Evolutionary conservation across 768 basidiomycete genomes (phyloP), one percentile per base, ranked within the genome.

Genomic region (Kwoniella europaea): DNA sequence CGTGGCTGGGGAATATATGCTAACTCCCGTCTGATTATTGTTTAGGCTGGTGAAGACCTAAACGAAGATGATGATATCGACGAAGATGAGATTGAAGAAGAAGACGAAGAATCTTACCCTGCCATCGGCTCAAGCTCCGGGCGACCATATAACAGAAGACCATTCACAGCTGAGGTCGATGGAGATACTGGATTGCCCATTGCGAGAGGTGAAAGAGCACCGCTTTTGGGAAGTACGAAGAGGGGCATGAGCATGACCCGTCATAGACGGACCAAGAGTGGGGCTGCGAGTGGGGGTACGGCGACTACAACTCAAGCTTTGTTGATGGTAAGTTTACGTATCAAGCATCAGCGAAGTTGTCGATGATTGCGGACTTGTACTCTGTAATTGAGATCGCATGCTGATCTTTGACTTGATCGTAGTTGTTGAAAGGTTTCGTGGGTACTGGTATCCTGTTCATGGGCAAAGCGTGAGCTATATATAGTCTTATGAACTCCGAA

Each of bases 371-470:
- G 35, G 6, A 35, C 7, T 35, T 6, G 35, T 35, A 35, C 35
- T 35, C 7, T 35, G 35, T 35, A 35, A 35, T 3, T 9, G 60
- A 13, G 50, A 59, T 12, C 13, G 18, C 4, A 15, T 12, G 50
- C 69, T 73, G 54, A 63, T 42, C 43, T n/a, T 50, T 18, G 46
- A 41, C 18, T 52, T 16, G n/a, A 5, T 71, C 50, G 12, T 75
- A 95, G 93, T 84, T 98, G 65, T 85, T 97, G 69, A 98, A 98
- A 84, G 89, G 91, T 1, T 98, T 98, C 77, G 90, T 98, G 58
- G 96, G 96, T 22, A 98, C 96, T 15, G 96, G 96, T 16, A 91
- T 99, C 10, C 83, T 99, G 44, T 98, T 99, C 86, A 88, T 99
- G 29, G 97, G 94, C 63, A 96, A 93, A 85, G 97, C 90, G 91